Conservation (phyloP, 768 basidiomycete genomes). For the Cystofilobasidium bisporidii region DNA sequence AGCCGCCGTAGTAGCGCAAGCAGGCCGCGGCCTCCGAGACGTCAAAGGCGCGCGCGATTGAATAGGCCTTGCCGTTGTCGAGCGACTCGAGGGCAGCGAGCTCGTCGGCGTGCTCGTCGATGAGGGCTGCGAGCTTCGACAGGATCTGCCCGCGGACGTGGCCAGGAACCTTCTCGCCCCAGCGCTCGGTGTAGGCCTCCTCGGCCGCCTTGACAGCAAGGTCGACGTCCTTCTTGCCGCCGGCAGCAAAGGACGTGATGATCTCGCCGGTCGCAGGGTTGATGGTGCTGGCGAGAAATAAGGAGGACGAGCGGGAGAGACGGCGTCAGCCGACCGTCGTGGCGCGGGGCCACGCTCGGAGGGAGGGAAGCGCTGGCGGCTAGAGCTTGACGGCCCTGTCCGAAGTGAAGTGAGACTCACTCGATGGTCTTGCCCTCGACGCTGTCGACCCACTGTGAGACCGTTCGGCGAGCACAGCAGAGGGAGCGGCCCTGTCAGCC, state of each 20-base stretch:
- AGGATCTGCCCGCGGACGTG: slow-evolving; percentile 27
- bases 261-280: slow-evolving; percentile 55
- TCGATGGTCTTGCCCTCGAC: slow-evolving; percentile 55
- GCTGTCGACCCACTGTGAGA: slow-evolving; percentile 47
- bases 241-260: slow-evolving; percentile 43
- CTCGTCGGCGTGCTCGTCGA: slow-evolving; percentile 28
- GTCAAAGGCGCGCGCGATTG: slow-evolving; percentile 33
- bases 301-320: slow-evolving; percentile 27
- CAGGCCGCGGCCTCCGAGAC: slow-evolving; percentile 36
- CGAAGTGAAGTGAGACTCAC: slow-evolving; percentile 44
- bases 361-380: slow-evolving; percentile 49
- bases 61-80: slow-evolving; percentile 28
- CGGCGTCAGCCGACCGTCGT: slow-evolving; percentile 21
- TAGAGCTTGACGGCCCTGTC: too few species aligned
- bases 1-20: slow-evolving; percentile 67
- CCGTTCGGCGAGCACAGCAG: neutral
- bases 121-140: slow-evolving; percentile 30
- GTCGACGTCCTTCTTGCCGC: slow-evolving; percentile 19
- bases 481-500: too few species aligned
- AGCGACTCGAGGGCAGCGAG: slow-evolving; percentile 22
- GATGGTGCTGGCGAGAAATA: slow-evolving; percentile 36
- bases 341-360: slow-evolving; percentile 43
- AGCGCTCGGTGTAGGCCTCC: slow-evolving; percentile 22
- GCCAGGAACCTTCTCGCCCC: slow-evolving; percentile 27
- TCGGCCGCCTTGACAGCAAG: slow-evolving; percentile 24